Evolutionary conservation across 2,329 filamentous ascomycete genomes (phyloP).

Genomic region (Aspergillus pseudotamarii): DNA sequence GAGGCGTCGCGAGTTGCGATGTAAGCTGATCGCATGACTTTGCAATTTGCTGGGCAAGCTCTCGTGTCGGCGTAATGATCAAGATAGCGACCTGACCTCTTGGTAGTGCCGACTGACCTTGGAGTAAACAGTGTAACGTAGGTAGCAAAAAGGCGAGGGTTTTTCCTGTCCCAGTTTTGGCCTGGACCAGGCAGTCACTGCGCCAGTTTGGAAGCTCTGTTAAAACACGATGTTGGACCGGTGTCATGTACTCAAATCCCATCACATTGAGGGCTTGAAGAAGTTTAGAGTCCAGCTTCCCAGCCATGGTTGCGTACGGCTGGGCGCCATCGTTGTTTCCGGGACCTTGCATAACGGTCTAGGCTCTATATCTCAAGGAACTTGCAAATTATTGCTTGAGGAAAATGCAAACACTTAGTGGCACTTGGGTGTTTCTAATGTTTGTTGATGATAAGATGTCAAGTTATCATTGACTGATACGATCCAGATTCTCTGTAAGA

Average conservation of each 20-base stretch:
- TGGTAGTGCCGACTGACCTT: conserved; percentile 27
- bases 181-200: conserved; percentile 58
- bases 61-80: conserved; percentile 52
- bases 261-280: conserved; percentile 36
- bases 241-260: conserved; percentile 50
- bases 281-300: conserved; percentile 37
- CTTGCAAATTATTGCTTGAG: neutral
- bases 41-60: conserved; percentile 55
- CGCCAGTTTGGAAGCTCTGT: conserved; percentile 52
- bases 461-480: neutral
- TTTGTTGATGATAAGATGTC: neutral
- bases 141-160: conserved; percentile 54
- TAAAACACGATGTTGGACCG: conserved; percentile 58
- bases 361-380: neutral
- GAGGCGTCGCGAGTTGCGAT: conserved; percentile 37
- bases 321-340: conserved; percentile 23
- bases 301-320: conserved; percentile 37
- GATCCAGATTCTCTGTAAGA: neutral
- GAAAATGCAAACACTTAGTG: neutral
- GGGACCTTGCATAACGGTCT: conserved; percentile 5
- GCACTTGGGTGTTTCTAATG: neutral
- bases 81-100: conserved; percentile 48
- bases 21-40: conserved; percentile 49
- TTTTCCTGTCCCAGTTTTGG: conserved; percentile 55
- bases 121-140: conserved; percentile 49